Conservation (phyloP, 768 basidiomycete species). For the Lentinula aciculospora region DNA sequence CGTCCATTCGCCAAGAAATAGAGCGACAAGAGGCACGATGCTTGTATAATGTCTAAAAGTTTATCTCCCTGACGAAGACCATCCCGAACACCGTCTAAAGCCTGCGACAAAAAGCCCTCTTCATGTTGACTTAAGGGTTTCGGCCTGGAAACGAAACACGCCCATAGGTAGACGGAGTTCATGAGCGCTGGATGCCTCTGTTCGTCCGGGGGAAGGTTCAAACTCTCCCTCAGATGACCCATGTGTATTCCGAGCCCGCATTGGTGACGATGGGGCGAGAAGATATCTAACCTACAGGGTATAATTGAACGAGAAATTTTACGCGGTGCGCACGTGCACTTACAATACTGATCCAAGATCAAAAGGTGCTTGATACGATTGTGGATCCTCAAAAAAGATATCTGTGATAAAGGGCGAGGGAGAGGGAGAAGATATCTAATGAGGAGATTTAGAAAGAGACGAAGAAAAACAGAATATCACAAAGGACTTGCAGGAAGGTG, state of each 20-base stretch:
- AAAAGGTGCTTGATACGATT: constrained; percentile 40
- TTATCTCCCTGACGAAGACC: constrained; percentile 52
- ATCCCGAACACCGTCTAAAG: constrained; percentile 58
- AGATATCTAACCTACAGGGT: constrained; percentile 59
- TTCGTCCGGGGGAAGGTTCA: constrained; percentile 45
- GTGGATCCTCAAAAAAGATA: constrained; percentile 46
- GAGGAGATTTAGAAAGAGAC: constrained; percentile 27
- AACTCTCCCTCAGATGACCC: constrained; percentile 56
- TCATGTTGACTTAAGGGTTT: constrained; percentile 68
- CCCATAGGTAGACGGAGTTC: constrained; percentile 81
- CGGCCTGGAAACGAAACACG: constrained; percentile 73
- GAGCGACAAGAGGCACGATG: constrained; percentile 67
- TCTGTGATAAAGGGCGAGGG: constrained; percentile 43
- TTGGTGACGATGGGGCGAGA: constrained; percentile 70
- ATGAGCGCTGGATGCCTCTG: constrained; percentile 73
- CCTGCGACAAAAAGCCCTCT: constrained; percentile 59
- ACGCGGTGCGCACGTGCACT: constrained; percentile 21
- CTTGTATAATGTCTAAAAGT: constrained; percentile 68
- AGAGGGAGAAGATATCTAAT: no score
- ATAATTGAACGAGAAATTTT: constrained; percentile 10
- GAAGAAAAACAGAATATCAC: neutral
- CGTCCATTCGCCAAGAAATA: constrained; percentile 78
- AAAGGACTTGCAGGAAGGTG: constrained; percentile 24
- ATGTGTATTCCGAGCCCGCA: constrained; percentile 68
- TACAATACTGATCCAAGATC: constrained; percentile 69